Percentiles rank a stretch among this genome's conserved stretches.
These are phyloP conservation scores for Exophiala alcalophila DNA, from an alignment of 2,329 filamentous ascomycete species.

Conservation along the genomic window DNA sequence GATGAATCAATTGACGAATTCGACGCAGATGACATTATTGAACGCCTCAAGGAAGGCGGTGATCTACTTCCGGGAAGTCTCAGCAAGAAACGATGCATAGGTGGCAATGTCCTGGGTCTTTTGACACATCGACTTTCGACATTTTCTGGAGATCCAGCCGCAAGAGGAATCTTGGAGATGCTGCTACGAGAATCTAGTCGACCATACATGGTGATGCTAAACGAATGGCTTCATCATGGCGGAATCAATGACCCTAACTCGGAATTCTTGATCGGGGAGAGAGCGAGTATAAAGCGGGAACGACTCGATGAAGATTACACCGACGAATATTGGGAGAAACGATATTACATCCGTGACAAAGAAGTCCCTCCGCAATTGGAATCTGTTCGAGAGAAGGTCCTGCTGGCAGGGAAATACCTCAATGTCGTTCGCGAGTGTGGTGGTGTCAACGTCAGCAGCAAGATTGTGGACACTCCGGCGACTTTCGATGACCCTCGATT, in stretches of 20 bases:
- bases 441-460: conserved; percentile 88
- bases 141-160: conserved; percentile 91
- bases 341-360: conserved; percentile 89
- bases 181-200: conserved; percentile 82
- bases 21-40: conserved; percentile 87
- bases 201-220: conserved; percentile 97
- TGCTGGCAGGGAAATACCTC: conserved; percentile 93
- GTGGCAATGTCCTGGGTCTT: conserved; percentile 87
- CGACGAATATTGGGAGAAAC: conserved; percentile 97
- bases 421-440: conserved; percentile 97
- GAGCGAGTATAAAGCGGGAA: conserved; percentile 90
- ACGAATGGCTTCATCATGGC: conserved; percentile 96
- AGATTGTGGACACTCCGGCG: conserved; percentile 75
- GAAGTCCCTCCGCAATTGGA: conserved; percentile 91
- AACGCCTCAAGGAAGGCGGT: conserved; percentile 81
- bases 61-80: conserved; percentile 75
- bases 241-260: conserved; percentile 90
- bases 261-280: conserved; percentile 93
- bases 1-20: conserved; percentile 69
- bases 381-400: conserved; percentile 86
- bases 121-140: conserved; percentile 80
- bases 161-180: conserved; percentile 74
- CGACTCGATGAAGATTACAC: conserved; percentile 93
- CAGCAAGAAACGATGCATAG: conserved; percentile 91
- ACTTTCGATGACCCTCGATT: conserved; percentile 92